Conservation (phyloP, 1,284 basidiomycete species). For the Trichosporon sp. region DNA sequence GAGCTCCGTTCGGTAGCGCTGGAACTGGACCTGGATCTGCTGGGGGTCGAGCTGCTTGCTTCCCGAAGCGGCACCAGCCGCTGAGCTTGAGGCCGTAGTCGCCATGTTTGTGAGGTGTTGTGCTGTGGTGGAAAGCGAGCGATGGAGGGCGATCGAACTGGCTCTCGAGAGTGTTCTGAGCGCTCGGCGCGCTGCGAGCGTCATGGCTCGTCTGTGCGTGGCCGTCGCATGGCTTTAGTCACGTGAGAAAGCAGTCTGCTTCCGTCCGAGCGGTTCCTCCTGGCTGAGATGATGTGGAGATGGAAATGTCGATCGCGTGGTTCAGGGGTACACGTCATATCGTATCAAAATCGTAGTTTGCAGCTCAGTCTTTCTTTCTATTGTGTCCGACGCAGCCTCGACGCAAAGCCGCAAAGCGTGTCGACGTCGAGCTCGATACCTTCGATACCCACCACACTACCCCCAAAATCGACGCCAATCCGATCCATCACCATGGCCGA, state of each 20-base stretch:
- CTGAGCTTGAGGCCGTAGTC: constrained; percentile 47
- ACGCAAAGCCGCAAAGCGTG: constrained; percentile 20
- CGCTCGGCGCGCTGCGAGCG: background rate
- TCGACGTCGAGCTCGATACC: constrained; percentile 19
- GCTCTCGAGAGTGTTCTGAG: background rate
- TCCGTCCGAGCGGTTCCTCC: background rate
- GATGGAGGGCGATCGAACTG: constrained; percentile 7
- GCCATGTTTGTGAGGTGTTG: background rate
- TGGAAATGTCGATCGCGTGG: background rate
- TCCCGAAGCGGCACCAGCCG: constrained; percentile 27
- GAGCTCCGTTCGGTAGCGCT: constrained; percentile 74
- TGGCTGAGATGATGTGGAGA: background rate
- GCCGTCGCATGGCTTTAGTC: background rate
- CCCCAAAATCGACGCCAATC: constrained; percentile 24
- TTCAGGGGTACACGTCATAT: constrained; percentile 3
- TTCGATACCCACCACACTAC: constrained; percentile 4
- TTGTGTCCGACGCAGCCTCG: constrained; percentile 7
- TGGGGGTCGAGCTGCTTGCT: constrained; percentile 41
- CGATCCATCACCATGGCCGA: constrained; percentile 61
- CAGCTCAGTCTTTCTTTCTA: constrained; percentile 17
- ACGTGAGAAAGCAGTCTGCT: background rate
- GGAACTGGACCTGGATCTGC: constrained; percentile 51
- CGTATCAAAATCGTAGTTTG: constrained; percentile 17
- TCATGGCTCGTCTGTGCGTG: constrained; percentile 14
- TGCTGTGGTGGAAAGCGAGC: background rate